Evolutionary conservation across 1,139 yeast species (phyloP), one percentile per base, ranked within the genome.

Genomic region (Blastobotrys raffinosifermentans): DNA sequence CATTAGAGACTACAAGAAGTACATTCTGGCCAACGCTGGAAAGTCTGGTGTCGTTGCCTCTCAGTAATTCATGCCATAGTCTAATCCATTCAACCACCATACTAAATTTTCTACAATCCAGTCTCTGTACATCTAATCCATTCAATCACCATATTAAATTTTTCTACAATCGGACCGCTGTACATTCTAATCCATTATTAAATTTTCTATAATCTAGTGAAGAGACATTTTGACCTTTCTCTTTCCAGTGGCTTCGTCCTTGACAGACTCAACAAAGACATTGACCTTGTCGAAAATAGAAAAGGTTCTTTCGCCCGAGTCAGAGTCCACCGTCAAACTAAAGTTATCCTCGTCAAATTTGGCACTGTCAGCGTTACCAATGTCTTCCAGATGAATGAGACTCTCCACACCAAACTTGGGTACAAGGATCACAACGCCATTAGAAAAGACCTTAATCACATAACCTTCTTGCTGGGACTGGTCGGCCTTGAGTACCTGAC

Each of bases 381-480:
- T 61, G 50, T 76, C 78, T 47, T 86, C 94, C 44, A 86, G 60
- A 57, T 83, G 84, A 48, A 93, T 86, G 53, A 91, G 68, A 39
- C 96, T 93, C 65, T 93, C 99, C 38, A 93, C 89, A 39, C 98
- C 98, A 64, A 86, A 89, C 58, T 83, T 84, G n/a, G 98, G 97
- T 18, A 93, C 97, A 37, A 91, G 66, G 4, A 91, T 94, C 23
- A 89, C 96, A 45, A 93, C 76, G 62, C 98, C 99, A 58, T 93
- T 93, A 47, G 86, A 80, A 61, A 91, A 89, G 30, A 93, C 91
- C 59, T 86, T 85, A 53, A 89, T 87, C 26, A 89, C 80, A 53
- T 86, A 89, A 5, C 97, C 98, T 49, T 87, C 93, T 57, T 87
- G 95, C 25, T 66, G 67, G 25, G 77, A 64, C 45, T 80, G 82